Base-by-base conservation (phyloP, 1,284 basidiomycete genomes). In the Papiliotrema fonsecae region DNA sequence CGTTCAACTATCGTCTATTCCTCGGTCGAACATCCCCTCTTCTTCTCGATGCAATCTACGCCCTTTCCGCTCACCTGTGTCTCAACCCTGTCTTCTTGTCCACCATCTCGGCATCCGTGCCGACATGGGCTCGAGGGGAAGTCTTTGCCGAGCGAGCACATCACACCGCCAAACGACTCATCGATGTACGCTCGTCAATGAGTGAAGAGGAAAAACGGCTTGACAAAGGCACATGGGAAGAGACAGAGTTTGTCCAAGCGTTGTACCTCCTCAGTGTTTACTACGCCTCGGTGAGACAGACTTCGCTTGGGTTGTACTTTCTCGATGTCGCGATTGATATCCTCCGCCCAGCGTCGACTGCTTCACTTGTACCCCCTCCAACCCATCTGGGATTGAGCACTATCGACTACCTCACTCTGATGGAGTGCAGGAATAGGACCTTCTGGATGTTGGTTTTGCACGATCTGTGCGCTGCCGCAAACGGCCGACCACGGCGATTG, bases 11-110 rank as follows among this genome's bases (percentile, higher is more conserved):
- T 49, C 71, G 75, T 11, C 60, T 73, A 13, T 75, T 73, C 52
- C 67, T 72, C 32, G 63, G 61, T 30, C 67, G 67, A 39, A 62
- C 72, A 4, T 71, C 73, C 13, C 67, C 70, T 5, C 60, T 72
- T 35, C 62, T 76, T n/a, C 61, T 76, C 42, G 67, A 75, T 54
- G 64, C 72, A 34, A 74, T 77, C 32, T 76, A 73, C 56, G 69
- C 73, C 18, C 52, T 76, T 19, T 59, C 72, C 19, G 65, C 72
- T 9, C 70, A 75, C 11, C 55, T 70, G 42, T 72, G 61, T 51
- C 65, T 69, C 28, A 70, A 72, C 47, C 63, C 60, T 1, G 19
- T 51, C 6, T 53, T 71, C 28, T 50, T 72, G 13, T 37, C 56
- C 3, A 54, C 61, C 2, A 57, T 62, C 41, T 57, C 66, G 1